These are phyloP conservation scores for Coleophoma cylindrospora DNA, from an alignment of 2,329 filamentous ascomycete genomes.

Conservation along the genomic window DNA sequence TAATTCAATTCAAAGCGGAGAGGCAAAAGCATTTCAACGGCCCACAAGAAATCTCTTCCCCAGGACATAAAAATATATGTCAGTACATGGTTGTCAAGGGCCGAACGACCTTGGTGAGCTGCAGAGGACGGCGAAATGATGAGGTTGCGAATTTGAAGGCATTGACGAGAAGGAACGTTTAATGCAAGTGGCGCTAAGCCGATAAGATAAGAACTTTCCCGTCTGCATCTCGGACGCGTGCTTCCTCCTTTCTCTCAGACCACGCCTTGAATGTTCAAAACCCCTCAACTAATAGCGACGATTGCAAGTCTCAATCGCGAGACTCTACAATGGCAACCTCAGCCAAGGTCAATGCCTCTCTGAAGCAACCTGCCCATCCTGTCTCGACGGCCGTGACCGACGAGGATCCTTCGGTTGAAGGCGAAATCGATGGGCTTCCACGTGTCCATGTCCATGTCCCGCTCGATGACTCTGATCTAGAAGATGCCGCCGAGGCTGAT, in stretches of 20 bases:
- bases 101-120: no score
- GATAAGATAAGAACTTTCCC: neutral
- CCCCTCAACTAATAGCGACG: neutral
- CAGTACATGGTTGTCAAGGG: no score
- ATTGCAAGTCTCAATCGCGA: neutral
- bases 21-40: no score
- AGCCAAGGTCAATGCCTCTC: neutral
- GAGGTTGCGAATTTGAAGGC: constrained; percentile 5
- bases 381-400: neutral
- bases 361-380: neutral
- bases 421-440: constrained; percentile 5
- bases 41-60: no score
- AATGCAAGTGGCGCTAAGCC: constrained; percentile 1
- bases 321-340: neutral
- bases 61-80: no score
- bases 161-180: no score
- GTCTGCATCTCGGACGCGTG: no score
- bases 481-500: constrained; percentile 8
- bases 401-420: neutral
- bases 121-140: neutral
- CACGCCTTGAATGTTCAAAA: no score
- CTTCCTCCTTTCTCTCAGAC: no score
- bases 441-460: constrained; percentile 10
- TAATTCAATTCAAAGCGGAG: no score
- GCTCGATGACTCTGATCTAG: constrained; percentile 6